Percentiles rank a stretch among this genome's conserved stretches.
Conservation (phyloP, 75 land plant species). For the Selaginella moellendorffii region DNA sequence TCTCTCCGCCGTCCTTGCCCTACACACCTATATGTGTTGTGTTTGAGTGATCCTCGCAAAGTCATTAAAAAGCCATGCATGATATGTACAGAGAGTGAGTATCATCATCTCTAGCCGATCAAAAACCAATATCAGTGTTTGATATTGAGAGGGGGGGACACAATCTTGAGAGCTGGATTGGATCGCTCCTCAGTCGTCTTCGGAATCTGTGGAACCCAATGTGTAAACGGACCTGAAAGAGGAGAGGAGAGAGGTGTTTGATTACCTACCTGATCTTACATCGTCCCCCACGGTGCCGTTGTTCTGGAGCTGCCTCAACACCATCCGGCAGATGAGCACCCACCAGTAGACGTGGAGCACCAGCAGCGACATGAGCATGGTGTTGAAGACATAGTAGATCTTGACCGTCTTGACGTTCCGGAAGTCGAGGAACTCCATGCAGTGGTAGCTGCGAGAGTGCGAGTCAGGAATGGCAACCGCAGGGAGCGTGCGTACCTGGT, state of each 20-base stretch:
- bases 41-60: no score
- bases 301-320: slow-evolving; percentile 53
- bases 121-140: no score
- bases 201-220: not conserved
- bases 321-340: slow-evolving; percentile 62
- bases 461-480: no score
- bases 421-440: no score
- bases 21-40: no score
- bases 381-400: slow-evolving; percentile 56
- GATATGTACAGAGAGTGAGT: no score
- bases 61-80: no score
- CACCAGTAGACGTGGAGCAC: slow-evolving; percentile 81
- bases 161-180: no score
- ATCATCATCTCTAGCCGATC: no score
- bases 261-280: slow-evolving; percentile 57
- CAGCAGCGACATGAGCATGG: slow-evolving; percentile 56
- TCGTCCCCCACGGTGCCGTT: slow-evolving; percentile 78
- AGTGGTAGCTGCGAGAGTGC: no score
- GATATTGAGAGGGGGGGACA: no score
- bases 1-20: no score
- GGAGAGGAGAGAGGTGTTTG: not conserved
- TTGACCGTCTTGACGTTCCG: not conserved
- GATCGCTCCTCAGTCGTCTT: not conserved
- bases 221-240: not conserved
- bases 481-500: slow-evolving; percentile 59